Conservation (phyloP, 2,329 filamentous ascomycete species). For the Pseudocercospora ulei region DNA sequence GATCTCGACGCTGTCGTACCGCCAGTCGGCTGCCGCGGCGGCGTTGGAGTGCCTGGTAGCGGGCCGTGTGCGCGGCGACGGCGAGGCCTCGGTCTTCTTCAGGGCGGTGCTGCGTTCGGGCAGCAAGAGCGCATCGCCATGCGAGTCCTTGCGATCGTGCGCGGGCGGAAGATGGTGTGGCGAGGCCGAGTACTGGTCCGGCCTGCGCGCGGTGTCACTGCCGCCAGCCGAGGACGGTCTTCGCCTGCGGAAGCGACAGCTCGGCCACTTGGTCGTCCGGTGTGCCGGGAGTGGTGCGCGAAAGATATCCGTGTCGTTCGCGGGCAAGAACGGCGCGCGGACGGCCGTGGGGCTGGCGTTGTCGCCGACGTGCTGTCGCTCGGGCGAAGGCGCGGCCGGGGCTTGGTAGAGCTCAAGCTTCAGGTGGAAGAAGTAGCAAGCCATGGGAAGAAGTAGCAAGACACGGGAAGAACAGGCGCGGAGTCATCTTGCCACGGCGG, state of each 20-base stretch:
- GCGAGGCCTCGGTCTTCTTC: slow-evolving; percentile 29
- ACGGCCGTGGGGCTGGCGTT: slow-evolving; percentile 7
- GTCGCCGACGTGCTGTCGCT: slow-evolving; percentile 10
- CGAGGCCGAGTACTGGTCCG: slow-evolving; percentile 16
- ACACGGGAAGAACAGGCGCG: slow-evolving; percentile 2
- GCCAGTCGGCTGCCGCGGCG: slow-evolving; percentile 58
- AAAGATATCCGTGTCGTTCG: slow-evolving; percentile 41
- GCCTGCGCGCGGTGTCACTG: slow-evolving; percentile 12
- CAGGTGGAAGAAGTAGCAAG: slow-evolving; percentile 57
- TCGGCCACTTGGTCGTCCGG: slow-evolving; percentile 34
- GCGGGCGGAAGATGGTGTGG: slow-evolving; percentile 17
- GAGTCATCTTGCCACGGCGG: too few relatives aligned
- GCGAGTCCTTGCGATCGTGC: slow-evolving; percentile 25
- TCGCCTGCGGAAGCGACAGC: slow-evolving; percentile 17
- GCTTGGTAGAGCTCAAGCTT: slow-evolving; percentile 50
- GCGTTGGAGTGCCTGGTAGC: slow-evolving; percentile 38
- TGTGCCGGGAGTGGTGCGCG: slow-evolving; percentile 39
- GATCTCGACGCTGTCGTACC: slow-evolving; percentile 68
- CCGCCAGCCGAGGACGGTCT: slow-evolving; percentile 8
- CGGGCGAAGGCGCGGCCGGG: slow-evolving; percentile 20
- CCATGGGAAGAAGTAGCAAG: slow-evolving; percentile 36
- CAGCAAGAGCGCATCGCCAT: slow-evolving; percentile 33
- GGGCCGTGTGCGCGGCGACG: slow-evolving; percentile 30
- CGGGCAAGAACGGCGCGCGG: slow-evolving; percentile 33
- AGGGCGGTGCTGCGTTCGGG: slow-evolving; percentile 34